Base-by-base conservation (phyloP, 1,139 yeast genomes). In the Casaregolazyma suthepensis region DNA sequence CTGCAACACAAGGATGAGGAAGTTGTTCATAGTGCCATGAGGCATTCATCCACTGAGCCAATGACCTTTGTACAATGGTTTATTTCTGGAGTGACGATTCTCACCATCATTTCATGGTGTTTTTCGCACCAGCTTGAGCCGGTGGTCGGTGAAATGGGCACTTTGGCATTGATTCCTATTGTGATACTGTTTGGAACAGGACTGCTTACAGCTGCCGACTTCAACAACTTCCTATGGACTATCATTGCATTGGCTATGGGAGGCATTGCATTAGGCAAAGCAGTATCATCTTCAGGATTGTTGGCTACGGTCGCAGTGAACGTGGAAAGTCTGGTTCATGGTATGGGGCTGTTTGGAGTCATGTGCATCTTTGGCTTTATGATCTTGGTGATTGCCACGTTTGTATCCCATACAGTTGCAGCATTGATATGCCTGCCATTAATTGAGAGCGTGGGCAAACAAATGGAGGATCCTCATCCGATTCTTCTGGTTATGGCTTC, bases 171-270 rank as follows among this genome's bases (percentile, higher is more conserved):
- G 59, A 78, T 90, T 42, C 96, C 98, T 22, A 80, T 91, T 67
- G 81, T 90, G 5, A 71, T 88, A 19, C 83, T 91, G 65, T 91
- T 90, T 63, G 97, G 97, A 23, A 81, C 96, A 0, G 96, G 96
- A 1, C 71, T 90, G 45, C 72, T 91, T 57, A 81, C 85, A 45
- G 82, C 87, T 12, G 95, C 88, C 53, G 98, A 91, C 66, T 87
- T 91, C 67, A 91, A 91, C 71, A 89, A 87, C 66, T 91, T 87
- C 71, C 83, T 96, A 59, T 91, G 98, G 98, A 85, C 93, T 1
- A 91, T 91, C 63, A 90, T 91, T 18, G 80, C 91, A 54, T 76
- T 91, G 59, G 97, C 97, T 5, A 90, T 90, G 97, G 98, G 98
- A 54, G 98, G 98, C 62, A 79, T 89, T 57, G 95, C 96, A 0